Percentiles rank a stretch among this genome's conserved stretches.
phyloP scores from a whole-genome alignment of 2,329 filamentous ascomycete genomes.

The Ceratocystis cacaofunesta region DNA sequence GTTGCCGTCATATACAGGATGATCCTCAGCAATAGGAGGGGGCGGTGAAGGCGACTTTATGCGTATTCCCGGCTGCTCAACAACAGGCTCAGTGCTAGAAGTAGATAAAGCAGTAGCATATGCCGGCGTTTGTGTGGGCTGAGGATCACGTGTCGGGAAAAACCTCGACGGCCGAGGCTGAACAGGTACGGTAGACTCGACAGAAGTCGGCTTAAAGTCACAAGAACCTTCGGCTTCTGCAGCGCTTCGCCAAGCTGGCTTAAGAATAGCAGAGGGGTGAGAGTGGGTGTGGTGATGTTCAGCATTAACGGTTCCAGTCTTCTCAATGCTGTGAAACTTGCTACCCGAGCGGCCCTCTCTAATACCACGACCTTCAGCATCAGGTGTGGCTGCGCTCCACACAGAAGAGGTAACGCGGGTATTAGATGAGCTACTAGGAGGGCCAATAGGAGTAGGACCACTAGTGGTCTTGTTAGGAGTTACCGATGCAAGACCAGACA shows the following conservation, averaged over 20 bases:
- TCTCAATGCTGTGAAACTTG: background rate
- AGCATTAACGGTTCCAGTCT: background rate
- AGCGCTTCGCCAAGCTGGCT: conserved; percentile 13
- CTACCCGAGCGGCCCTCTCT: background rate
- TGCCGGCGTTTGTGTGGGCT: conserved; percentile 24
- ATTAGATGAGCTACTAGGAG: conserved; percentile 21
- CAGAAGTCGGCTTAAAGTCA: background rate
- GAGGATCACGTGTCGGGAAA: conserved; percentile 41
- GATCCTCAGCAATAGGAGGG: conserved; percentile 53
- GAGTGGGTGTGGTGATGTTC: background rate
- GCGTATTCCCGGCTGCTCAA: conserved; percentile 26
- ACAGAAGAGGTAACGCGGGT: background rate
- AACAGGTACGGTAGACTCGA: conserved; percentile 24
- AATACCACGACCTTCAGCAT: conserved; percentile 1
- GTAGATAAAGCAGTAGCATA: background rate
- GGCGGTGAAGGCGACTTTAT: conserved; percentile 52
- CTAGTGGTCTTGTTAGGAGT: conserved; percentile 17
- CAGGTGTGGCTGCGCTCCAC: background rate
- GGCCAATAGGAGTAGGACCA: conserved; percentile 34
- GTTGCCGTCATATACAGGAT: conserved; percentile 59
- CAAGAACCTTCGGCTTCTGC: background rate
- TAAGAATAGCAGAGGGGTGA: conserved; percentile 10
- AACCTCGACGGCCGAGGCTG: conserved; percentile 43
- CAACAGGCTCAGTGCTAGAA: background rate
- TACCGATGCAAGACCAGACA: conserved; percentile 27